Base-by-base conservation (phyloP, 768 basidiomycete species). In the Xerocomellus intermedius region DNA sequence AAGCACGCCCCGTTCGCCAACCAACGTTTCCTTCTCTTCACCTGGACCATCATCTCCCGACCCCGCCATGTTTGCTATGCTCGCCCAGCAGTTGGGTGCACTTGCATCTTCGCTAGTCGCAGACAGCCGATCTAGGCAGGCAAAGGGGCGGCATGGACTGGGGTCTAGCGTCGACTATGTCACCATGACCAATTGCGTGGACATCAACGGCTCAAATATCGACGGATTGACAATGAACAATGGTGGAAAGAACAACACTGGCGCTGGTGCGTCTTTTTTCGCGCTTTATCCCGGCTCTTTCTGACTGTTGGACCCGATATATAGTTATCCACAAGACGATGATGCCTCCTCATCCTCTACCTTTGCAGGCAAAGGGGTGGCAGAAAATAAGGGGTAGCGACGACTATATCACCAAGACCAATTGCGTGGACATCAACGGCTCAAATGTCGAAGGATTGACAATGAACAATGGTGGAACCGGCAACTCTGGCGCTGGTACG, bases 401-500 rank as follows among this genome's bases (percentile, higher is more conserved):
- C 7, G 32, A 5, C 36, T 14, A 6, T 4, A 43, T 42, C n/a
- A 30, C 5, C 8, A 60, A 28, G 51, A 14, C 12, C 9, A 50
- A 60, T n/a, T 57, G 51, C 24, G 2, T 60, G 24, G 47, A 48
- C 0, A 13, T 63, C 13, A 38, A 0, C 0, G 16, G 4, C 24
- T 55, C 58, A 1, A 50, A 2, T 3, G 55, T 38, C 5, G 43
- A 53, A 0, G 63, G 58, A 17, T 0, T 52, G 19, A 64, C 61
- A 12, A 5, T 63, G 42, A 57, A 63, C 35, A 51, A 42, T 33
- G 48, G 48, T 12, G 53, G 50, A 19, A 12, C 1, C 19, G n/a
- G 47, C 2, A 55, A 55, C 8, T n/a, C 48, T 32, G 63, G 63
- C 9, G 50, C 55, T 22, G 56, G 63, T 63, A 5, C n/a, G 63